Conservation (phyloP, 192 early-diverging fungal genomes). For the Podila horticola region DNA sequence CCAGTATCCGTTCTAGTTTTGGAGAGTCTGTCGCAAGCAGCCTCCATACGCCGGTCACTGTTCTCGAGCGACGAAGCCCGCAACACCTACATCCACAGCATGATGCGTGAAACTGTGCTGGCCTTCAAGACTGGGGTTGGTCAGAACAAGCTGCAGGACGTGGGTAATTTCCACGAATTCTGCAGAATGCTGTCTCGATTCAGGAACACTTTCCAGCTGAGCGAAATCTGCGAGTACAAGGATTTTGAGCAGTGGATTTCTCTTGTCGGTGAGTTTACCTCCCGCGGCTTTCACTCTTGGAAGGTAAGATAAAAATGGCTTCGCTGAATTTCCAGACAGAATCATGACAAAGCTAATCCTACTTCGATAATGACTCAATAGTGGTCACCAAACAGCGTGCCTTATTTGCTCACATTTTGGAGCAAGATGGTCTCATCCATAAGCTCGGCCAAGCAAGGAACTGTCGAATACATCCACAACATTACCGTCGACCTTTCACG, state of each 20-base stretch:
- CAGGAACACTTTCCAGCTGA: slow-evolving; percentile 81
- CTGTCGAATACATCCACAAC: slow-evolving; percentile 24
- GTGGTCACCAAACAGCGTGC: slow-evolving; percentile 79
- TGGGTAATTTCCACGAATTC: slow-evolving; percentile 87
- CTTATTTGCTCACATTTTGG: slow-evolving; percentile 88
- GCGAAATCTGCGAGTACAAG: slow-evolving; percentile 80
- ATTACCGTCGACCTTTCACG: slow-evolving; percentile 55
- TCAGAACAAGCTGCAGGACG: slow-evolving; percentile 66
- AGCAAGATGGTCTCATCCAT: slow-evolving; percentile 75
- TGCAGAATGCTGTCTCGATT: slow-evolving; percentile 85
- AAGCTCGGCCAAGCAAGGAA: slow-evolving; percentile 30
- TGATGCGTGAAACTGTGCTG: slow-evolving; percentile 75
- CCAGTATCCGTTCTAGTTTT: slow-evolving; percentile 69
- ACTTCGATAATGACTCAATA: no score
- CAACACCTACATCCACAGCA: slow-evolving; percentile 69
- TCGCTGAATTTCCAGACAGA: background rate
- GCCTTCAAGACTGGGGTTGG: slow-evolving; percentile 71
- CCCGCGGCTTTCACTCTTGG: slow-evolving; percentile 69
- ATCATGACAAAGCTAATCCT: no score
- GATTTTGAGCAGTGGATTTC: slow-evolving; percentile 77
- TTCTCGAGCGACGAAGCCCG: slow-evolving; percentile 84
- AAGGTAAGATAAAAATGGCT: slow-evolving; percentile 55
- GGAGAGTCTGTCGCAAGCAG: slow-evolving; percentile 83
- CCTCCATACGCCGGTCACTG: slow-evolving; percentile 85
- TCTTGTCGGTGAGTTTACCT: slow-evolving; percentile 69